phyloP scores from a whole-genome alignment of 805 yeast genomes.

The Candida easanensis region DNA sequence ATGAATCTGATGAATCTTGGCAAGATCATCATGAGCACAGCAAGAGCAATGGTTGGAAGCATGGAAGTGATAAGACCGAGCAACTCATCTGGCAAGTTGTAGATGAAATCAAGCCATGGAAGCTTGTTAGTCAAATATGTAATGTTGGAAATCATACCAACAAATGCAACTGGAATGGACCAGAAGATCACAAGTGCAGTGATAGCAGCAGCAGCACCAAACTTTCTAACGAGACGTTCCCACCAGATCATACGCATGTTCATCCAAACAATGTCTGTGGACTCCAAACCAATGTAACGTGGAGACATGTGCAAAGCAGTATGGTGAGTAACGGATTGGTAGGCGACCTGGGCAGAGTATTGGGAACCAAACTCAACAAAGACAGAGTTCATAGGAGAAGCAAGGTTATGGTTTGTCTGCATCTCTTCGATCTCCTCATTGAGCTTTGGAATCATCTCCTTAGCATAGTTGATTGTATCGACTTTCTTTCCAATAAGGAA shows the following conservation, averaged over 20 bases:
- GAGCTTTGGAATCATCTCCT: conserved; percentile 53
- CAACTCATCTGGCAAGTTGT: conserved; percentile 49
- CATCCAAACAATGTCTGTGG: conserved; percentile 63
- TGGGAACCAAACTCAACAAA: conserved; percentile 79
- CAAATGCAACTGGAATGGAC: conserved; percentile 79
- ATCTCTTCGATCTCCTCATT: conserved; percentile 54
- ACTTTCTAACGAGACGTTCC: conserved; percentile 59
- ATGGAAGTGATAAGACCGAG: conserved; percentile 67
- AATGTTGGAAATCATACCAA: conserved; percentile 70
- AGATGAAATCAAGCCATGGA: conserved; percentile 53
- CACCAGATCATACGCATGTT: conserved; percentile 80
- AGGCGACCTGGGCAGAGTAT: conserved; percentile 71
- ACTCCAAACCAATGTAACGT: conserved; percentile 58
- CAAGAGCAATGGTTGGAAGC: conserved; percentile 63
- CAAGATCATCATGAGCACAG: conserved; percentile 61
- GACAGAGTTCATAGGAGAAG: conserved; percentile 71
- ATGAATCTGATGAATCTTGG: conserved; percentile 63
- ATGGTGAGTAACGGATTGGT: conserved; percentile 61
- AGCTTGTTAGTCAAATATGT: conserved; percentile 57
- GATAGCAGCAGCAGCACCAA: conserved; percentile 52
- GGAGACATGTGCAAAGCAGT: conserved; percentile 63
- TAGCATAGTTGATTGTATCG: conserved; percentile 58
- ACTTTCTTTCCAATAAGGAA: conserved; percentile 52
- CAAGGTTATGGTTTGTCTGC: conserved; percentile 47
- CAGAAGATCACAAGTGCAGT: conserved; percentile 58